Evolutionary conservation across 1,284 basidiomycete genomes (phyloP).

Genomic region (Apiotrichum veenhuisii): DNA sequence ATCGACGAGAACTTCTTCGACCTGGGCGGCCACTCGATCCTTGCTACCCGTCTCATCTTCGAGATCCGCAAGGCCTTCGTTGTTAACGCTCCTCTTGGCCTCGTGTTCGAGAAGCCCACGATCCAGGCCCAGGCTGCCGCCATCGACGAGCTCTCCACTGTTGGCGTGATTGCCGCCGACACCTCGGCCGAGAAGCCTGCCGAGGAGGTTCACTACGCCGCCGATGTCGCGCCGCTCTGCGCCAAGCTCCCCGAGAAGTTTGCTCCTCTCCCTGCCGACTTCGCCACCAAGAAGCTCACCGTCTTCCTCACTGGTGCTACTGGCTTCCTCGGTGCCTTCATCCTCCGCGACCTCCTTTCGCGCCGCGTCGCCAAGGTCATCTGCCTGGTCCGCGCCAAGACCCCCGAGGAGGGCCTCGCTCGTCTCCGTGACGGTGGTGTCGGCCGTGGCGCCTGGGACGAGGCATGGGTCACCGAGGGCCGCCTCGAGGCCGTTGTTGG

Average conservation of each 20-base stretch:
- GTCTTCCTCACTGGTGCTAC: conserved; percentile 96
- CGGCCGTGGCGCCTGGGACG: conserved; percentile 89
- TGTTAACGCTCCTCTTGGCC: conserved; percentile 83
- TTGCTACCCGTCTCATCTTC: conserved; percentile 95
- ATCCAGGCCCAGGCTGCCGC: conserved; percentile 74
- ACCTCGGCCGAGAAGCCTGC: background rate
- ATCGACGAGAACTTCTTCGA: conserved; percentile 97
- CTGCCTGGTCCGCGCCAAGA: conserved; percentile 78
- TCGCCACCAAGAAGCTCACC: conserved; percentile 59
- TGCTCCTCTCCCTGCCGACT: conserved; percentile 56
- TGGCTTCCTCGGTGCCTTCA: conserved; percentile 93
- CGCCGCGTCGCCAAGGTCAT: conserved; percentile 78
- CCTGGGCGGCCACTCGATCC: conserved; percentile 95
- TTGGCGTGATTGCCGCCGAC: conserved; percentile 71
- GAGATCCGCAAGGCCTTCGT: conserved; percentile 92
- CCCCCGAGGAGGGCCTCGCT: conserved; percentile 61
- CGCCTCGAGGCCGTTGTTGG: conserved; percentile 82
- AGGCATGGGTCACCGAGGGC: conserved; percentile 70
- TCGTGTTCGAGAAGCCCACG: conserved; percentile 91
- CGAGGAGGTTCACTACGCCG: conserved; percentile 59
- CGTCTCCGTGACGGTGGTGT: conserved; percentile 73
- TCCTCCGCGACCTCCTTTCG: conserved; percentile 74
- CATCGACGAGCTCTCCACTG: conserved; percentile 71
- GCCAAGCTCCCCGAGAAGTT: conserved; percentile 63
- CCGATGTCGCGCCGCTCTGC: conserved; percentile 69